Conservation (phyloP, 768 basidiomycete genomes). For the Lentinula boryana region DNA sequence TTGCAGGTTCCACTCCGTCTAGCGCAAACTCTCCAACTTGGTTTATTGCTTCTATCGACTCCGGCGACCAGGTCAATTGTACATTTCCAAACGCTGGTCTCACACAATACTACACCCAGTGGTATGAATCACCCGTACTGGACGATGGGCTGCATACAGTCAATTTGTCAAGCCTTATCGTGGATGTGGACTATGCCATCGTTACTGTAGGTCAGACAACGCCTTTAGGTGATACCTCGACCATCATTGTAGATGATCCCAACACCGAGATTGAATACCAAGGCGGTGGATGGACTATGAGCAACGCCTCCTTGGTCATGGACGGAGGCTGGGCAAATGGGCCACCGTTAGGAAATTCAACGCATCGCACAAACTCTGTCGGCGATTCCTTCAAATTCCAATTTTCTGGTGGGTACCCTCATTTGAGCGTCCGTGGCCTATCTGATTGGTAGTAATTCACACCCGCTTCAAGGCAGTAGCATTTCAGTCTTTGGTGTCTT, state of each 20-base stretch:
- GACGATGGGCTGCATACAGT: background rate
- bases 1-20: background rate
- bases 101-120: constrained; percentile 1
- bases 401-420: background rate
- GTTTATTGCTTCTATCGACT: background rate
- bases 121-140: background rate
- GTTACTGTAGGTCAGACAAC: constrained; percentile 1
- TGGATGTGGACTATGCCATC: constrained; percentile 3
- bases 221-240: background rate
- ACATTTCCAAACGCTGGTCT: background rate
- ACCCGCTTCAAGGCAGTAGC: background rate
- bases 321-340: background rate
- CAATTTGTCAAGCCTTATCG: background rate
- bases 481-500: constrained; percentile 1
- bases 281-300: background rate
- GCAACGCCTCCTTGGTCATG: background rate
- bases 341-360: background rate
- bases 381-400: background rate
- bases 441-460: too few species aligned
- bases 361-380: background rate
- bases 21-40: background rate
- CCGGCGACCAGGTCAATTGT: background rate
- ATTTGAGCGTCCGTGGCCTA: background rate
- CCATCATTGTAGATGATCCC: constrained; percentile 1
- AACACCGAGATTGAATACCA: background rate